Conservation (phyloP, 768 basidiomycete species). For the Coprinopsis marcescibilis region DNA sequence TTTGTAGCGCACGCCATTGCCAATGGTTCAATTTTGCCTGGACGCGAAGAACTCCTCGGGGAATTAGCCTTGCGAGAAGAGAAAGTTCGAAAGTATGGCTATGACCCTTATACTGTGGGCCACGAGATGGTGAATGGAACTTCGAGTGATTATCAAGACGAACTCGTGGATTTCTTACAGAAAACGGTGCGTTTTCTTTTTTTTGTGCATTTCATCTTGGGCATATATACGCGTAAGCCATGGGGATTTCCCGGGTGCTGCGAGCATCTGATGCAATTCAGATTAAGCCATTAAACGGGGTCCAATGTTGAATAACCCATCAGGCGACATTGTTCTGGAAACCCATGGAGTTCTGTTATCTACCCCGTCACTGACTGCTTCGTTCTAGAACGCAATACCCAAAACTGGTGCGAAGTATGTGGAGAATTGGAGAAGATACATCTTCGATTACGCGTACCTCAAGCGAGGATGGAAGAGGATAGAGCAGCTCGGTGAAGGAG, state of each 20-base stretch:
- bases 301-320: no score
- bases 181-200: constrained; percentile 18
- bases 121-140: constrained; percentile 34
- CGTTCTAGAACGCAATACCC: constrained; percentile 30
- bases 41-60: constrained; percentile 31
- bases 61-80: constrained; percentile 39
- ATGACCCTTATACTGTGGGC: constrained; percentile 44
- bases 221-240: no score
- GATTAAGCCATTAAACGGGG: no score
- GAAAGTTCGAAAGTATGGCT: constrained; percentile 31
- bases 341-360: not conserved
- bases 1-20: constrained; percentile 41
- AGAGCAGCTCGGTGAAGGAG: constrained; percentile 32
- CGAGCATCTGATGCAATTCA: no score
- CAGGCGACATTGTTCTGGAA: not conserved
- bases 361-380: not conserved
- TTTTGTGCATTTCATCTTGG: not conserved
- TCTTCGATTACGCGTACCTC: constrained; percentile 25
- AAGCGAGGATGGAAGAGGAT: constrained; percentile 42
- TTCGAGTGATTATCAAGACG: constrained; percentile 37
- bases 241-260: no score
- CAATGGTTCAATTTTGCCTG: constrained; percentile 34
- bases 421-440: constrained; percentile 42
- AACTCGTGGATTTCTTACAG: constrained; percentile 29
- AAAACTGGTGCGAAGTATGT: constrained; percentile 40